Percentiles rank a stretch among this genome's conserved stretches.
phyloP scores from a whole-genome alignment of 2,329 filamentous ascomycete species.

The Fusarium denticulatum region DNA sequence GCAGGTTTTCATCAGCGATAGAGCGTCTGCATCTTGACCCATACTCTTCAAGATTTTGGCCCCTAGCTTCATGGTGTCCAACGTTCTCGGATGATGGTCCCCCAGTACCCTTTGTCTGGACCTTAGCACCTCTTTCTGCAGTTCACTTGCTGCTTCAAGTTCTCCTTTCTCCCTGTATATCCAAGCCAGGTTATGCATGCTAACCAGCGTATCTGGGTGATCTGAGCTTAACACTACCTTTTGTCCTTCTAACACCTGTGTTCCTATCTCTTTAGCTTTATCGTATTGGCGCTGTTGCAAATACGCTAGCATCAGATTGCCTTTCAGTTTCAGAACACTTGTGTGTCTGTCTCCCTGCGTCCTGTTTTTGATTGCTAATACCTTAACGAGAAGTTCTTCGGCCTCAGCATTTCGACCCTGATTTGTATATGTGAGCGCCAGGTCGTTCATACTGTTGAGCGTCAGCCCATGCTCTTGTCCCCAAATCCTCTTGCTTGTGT shows the following conservation, averaged over 20 bases:
- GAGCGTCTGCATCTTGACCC: background rate
- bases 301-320: too few relatives aligned
- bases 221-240: rapidly evolving
- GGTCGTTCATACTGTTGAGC: rapidly evolving
- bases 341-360: too few relatives aligned
- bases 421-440: rapidly evolving
- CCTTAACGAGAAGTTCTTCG: background rate
- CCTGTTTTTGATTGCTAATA: rapidly evolving
- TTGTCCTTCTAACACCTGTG: rapidly evolving
- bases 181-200: rapidly evolving
- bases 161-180: background rate
- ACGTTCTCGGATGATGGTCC: background rate
- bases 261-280: rapidly evolving
- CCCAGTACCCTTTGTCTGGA: background rate
- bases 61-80: rapidly evolving
- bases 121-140: background rate
- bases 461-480: rapidly evolving
- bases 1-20: background rate
- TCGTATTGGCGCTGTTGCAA: rapidly evolving
- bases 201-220: rapidly evolving
- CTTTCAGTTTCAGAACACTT: too few relatives aligned
- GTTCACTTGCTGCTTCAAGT: background rate
- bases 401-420: background rate
- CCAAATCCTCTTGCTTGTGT: background rate
- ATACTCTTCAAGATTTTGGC: background rate